Percentiles rank a stretch among this genome's conserved stretches.
These are phyloP conservation scores for Stromatinia cepivora DNA, from an alignment of 2,329 filamentous ascomycete genomes.

Conservation along the genomic window DNA sequence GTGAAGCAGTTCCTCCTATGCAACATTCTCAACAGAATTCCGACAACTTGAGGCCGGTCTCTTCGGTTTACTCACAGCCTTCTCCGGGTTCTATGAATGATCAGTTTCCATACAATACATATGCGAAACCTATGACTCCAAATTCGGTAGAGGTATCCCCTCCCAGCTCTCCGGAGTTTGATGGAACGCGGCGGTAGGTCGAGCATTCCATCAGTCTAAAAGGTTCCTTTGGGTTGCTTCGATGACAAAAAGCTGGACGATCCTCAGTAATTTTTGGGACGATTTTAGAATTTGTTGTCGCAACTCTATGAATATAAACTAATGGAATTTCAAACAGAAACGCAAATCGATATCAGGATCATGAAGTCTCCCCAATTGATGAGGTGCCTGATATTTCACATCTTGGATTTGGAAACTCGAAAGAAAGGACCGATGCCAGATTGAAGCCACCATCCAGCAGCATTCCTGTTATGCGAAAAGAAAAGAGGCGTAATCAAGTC, in stretches of 20 bases:
- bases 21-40: conserved; percentile 31
- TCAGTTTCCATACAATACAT: conserved; percentile 33
- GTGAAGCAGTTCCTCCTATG: conserved; percentile 29
- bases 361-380: conserved; percentile 47
- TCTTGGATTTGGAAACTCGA: conserved; percentile 27
- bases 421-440: conserved; percentile 19
- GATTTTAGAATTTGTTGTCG: not conserved
- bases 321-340: conserved; percentile 26
- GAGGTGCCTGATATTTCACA: conserved; percentile 37
- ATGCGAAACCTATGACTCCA: conserved; percentile 37
- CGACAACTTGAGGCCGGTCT: conserved; percentile 50
- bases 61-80: conserved; percentile 62
- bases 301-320: not conserved
- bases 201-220: conserved; percentile 23
- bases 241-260: not conserved
- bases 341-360: conserved; percentile 28
- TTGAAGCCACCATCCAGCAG: conserved; percentile 33
- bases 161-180: conserved; percentile 45
- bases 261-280: not conserved
- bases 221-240: not conserved
- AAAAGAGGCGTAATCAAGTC: conserved; percentile 38
- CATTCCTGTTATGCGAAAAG: conserved; percentile 40
- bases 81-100: conserved; percentile 43
- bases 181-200: conserved; percentile 34
- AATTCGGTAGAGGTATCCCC: conserved; percentile 45